Percentiles rank a stretch among this genome's conserved stretches.
Conservation (phyloP, 108 stramenopile genomes). For the Pseudonitzschia multiseries region DNA sequence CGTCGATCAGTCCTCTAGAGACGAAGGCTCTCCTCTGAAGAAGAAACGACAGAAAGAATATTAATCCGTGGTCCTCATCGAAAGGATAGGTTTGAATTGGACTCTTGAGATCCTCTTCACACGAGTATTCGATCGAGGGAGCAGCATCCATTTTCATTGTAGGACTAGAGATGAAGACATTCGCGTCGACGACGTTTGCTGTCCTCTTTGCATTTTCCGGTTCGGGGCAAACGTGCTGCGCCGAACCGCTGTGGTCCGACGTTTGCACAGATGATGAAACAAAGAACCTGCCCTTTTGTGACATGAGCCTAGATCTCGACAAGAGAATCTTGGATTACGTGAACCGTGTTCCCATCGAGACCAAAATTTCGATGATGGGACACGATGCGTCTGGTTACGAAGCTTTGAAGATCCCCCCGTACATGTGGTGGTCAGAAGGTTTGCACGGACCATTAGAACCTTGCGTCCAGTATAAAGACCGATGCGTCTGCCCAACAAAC, state of each 20-base stretch:
- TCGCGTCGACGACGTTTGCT: background rate
- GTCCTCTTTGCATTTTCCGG: background rate
- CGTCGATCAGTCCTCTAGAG: no score
- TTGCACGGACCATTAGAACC: constrained; percentile 48
- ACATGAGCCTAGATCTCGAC: constrained; percentile 19
- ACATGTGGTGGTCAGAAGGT: constrained; percentile 65
- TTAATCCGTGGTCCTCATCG: no score
- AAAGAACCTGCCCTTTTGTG: constrained; percentile 36
- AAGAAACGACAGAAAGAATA: no score
- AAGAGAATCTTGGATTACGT: constrained; percentile 43
- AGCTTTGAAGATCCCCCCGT: constrained; percentile 34
- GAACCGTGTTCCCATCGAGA: constrained; percentile 24
- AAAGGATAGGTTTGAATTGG: no score
- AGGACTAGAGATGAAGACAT: background rate
- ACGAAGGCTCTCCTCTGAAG: no score
- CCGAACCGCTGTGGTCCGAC: constrained; percentile 19
- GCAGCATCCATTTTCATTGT: background rate
- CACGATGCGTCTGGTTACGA: constrained; percentile 29
- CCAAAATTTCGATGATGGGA: constrained; percentile 44
- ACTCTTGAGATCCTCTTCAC: no score
- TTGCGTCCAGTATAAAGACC: constrained; percentile 20
- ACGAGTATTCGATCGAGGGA: background rate
- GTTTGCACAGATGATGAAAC: constrained; percentile 20
- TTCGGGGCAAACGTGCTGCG: background rate
- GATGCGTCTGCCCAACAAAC: constrained; percentile 34